Percentiles rank a stretch among this genome's conserved stretches.
phyloP scores from a whole-genome alignment of 2,329 filamentous ascomycete species.

The Dactylellina parvicollis region DNA sequence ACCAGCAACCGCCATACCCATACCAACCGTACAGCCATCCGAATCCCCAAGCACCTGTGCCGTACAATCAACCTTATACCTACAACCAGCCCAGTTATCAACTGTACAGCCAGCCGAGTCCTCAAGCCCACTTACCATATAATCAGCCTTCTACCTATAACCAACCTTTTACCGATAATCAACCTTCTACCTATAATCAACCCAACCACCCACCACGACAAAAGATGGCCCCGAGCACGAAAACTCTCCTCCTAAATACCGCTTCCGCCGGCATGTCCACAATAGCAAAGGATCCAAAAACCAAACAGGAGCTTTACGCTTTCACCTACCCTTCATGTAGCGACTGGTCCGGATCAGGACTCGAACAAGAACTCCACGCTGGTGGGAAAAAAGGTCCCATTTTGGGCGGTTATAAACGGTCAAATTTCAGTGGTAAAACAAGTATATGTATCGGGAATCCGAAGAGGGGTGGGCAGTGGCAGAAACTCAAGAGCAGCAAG shows the following conservation, averaged over 20 bases:
- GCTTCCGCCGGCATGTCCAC: slow-evolving; percentile 8
- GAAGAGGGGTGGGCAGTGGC: slow-evolving; percentile 6
- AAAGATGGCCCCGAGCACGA: slow-evolving; percentile 5
- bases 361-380: slow-evolving; percentile 25
- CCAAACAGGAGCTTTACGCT: slow-evolving; percentile 10
- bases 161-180: slow-evolving; percentile 11
- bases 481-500: slow-evolving; percentile 19
- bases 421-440: slow-evolving; percentile 3
- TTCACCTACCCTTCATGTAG: neutral
- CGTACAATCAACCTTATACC: too few relatives aligned
- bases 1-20: slow-evolving; percentile 11
- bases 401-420: slow-evolving; percentile 15
- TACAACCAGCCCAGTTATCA: neutral
- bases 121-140: too few relatives aligned
- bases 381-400: slow-evolving; percentile 24
- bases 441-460: slow-evolving; percentile 27
- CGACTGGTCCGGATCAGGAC: slow-evolving; percentile 14
- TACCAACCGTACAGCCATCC: slow-evolving; percentile 5
- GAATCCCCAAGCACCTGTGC: too few relatives aligned
- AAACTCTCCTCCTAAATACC: neutral
- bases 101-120: too few relatives aligned
- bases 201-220: neutral
- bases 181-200: slow-evolving; percentile 1
- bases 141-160: slow-evolving; percentile 1
- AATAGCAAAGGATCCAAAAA: slow-evolving; percentile 4